Evolutionary conservation across 768 basidiomycete genomes (phyloP).

Genomic region (Agaricus blazei): DNA sequence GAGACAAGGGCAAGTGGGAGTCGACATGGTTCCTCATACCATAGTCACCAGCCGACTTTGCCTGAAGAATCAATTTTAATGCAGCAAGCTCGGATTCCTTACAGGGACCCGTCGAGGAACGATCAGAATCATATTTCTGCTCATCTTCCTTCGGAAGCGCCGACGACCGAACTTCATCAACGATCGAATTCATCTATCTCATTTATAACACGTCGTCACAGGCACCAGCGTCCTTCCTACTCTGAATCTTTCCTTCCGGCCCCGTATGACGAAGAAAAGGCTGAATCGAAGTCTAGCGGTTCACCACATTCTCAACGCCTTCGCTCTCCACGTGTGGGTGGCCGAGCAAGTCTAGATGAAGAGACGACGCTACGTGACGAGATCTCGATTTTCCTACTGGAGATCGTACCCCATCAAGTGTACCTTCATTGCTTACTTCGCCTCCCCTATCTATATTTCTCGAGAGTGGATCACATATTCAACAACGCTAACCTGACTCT

Average conservation of each 20-base stretch:
- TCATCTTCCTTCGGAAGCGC: too few relatives aligned
- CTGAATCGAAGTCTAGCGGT: neutral
- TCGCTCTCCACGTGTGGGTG: neutral
- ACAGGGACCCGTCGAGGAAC: too few relatives aligned
- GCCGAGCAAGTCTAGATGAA: neutral
- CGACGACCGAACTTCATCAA: too few relatives aligned
- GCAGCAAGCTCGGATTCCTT: too few relatives aligned
- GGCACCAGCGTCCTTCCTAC: too few relatives aligned
- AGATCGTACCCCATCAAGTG: constrained; percentile 26
- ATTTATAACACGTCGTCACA: too few relatives aligned
- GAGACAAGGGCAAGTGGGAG: too few relatives aligned
- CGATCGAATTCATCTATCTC: too few relatives aligned
- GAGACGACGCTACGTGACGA: neutral
- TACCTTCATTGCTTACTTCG: constrained; percentile 41
- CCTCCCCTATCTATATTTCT: constrained; percentile 61
- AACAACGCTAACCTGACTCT: constrained; percentile 57
- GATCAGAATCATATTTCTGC: too few relatives aligned
- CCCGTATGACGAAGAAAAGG: too few relatives aligned
- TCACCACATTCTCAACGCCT: too few relatives aligned
- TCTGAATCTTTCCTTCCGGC: too few relatives aligned
- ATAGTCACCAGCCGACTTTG: neutral
- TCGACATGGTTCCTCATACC: neutral
- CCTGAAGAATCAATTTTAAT: neutral
- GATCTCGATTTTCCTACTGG: constrained; percentile 15
- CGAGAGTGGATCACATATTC: constrained; percentile 58